Evolutionary conservation across 1,284 basidiomycete genomes (phyloP).

Genomic region (Somion occarium): DNA sequence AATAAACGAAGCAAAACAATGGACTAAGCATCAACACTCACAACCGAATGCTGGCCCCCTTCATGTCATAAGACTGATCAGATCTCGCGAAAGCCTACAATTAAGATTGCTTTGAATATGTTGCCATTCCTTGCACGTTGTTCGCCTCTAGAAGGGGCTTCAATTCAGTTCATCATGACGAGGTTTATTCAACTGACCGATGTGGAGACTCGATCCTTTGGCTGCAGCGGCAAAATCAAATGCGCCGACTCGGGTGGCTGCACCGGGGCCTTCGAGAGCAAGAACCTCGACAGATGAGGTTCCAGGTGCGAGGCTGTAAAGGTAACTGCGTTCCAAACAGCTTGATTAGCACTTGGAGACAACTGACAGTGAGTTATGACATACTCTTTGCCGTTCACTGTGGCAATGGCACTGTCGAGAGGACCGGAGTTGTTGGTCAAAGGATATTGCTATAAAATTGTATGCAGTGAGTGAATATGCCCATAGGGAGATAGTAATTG

Average conservation of each 20-base stretch:
- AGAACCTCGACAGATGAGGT: conserved; percentile 22
- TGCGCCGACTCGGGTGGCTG: conserved; percentile 19
- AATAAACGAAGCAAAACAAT: no score
- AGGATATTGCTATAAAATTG: conserved; percentile 19
- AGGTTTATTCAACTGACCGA: conserved; percentile 29
- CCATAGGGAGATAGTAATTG: conserved; percentile 10
- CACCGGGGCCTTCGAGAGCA: conserved; percentile 20
- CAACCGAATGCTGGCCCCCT: no score
- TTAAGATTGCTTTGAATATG: no score
- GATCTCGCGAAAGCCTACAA: no score
- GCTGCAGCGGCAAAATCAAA: conserved; percentile 16
- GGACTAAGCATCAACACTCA: no score
- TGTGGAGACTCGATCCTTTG: no score
- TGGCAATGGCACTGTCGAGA: conserved; percentile 26
- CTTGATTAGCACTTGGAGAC: not conserved
- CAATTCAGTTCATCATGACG: conserved; percentile 22
- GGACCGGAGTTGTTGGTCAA: conserved; percentile 20
- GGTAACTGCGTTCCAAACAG: conserved; percentile 15
- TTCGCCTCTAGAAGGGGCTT: not conserved
- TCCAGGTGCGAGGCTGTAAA: conserved; percentile 24
- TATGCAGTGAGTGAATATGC: conserved; percentile 4
- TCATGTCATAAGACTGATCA: no score
- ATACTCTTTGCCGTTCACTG: conserved; percentile 24
- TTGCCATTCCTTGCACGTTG: conserved; percentile 1
- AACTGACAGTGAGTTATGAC: conserved; percentile 7